phyloP scores from a whole-genome alignment of 805 yeast species.

The Wickerhamomyces mucosus region DNA sequence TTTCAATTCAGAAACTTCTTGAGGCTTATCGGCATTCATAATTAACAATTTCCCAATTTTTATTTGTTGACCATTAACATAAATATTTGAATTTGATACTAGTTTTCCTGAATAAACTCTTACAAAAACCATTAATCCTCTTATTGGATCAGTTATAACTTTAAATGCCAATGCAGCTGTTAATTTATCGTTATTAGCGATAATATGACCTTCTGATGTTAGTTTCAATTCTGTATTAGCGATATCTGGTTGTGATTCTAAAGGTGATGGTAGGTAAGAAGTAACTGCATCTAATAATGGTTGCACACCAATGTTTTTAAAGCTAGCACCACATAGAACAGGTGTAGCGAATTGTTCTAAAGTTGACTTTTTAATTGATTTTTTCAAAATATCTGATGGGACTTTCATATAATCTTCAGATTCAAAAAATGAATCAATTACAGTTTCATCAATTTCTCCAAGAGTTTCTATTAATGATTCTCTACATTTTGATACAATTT shows the following conservation, averaged over 20 bases:
- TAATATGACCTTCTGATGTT: conserved; percentile 34
- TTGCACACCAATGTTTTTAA: conserved; percentile 88
- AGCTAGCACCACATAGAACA: conserved; percentile 87
- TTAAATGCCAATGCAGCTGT: conserved; percentile 85
- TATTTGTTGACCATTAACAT: conserved; percentile 59
- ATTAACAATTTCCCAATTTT: conserved; percentile 59
- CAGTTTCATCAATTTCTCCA: conserved; percentile 70
- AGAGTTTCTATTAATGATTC: conserved; percentile 77
- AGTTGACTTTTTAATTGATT: conserved; percentile 58
- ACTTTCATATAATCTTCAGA: conserved; percentile 64
- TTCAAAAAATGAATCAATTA: conserved; percentile 72
- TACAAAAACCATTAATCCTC: conserved; percentile 78
- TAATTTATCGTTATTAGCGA: conserved; percentile 49
- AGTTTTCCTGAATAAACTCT: conserved; percentile 82
- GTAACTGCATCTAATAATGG: conserved; percentile 82
- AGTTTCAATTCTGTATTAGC: conserved; percentile 28
- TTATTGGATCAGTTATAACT: conserved; percentile 74
- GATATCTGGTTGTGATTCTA: conserved; percentile 54
- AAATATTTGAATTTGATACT: conserved; percentile 50
- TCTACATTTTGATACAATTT: conserved; percentile 47
- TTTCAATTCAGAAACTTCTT: conserved; percentile 51
- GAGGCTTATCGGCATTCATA: conserved; percentile 85
- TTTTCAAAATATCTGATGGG: conserved; percentile 40
- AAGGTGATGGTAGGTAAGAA: conserved; percentile 74
- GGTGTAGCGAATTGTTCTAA: conserved; percentile 54